These are phyloP conservation scores for Penicillium palitans DNA, from an alignment of 2,329 filamentous ascomycete genomes.

Conservation along the genomic window DNA sequence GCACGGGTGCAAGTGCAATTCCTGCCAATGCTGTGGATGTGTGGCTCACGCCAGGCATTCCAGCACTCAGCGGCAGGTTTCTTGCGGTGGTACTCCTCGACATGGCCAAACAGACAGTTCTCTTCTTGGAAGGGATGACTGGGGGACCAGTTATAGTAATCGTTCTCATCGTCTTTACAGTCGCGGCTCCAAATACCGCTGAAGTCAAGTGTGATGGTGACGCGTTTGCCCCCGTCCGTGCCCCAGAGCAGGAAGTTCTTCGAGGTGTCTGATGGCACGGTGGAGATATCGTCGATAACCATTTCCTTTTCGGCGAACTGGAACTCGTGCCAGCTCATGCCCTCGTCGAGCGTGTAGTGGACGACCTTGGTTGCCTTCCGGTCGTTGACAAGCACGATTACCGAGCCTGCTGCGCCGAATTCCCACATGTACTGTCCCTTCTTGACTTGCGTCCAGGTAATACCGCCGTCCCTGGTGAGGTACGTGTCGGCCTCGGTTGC, in stretches of 20 bases:
- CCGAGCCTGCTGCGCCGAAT: slow-evolving; percentile 90
- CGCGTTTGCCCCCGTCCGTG: slow-evolving; percentile 56
- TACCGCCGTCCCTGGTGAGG: slow-evolving; percentile 85
- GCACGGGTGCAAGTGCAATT: slow-evolving; percentile 81
- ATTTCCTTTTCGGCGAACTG: slow-evolving; percentile 72
- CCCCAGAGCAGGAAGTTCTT: slow-evolving; percentile 93
- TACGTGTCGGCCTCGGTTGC: slow-evolving; percentile 81
- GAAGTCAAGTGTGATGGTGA: slow-evolving; percentile 86
- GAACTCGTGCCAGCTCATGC: slow-evolving; percentile 74
- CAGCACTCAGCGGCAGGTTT: slow-evolving; percentile 75
- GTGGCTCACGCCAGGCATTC: slow-evolving; percentile 71
- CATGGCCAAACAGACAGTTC: slow-evolving; percentile 89
- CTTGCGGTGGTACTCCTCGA: slow-evolving; percentile 88
- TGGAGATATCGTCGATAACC: slow-evolving; percentile 76
- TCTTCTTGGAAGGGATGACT: slow-evolving; percentile 75
- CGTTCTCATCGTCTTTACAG: slow-evolving; percentile 63
- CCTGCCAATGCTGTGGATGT: slow-evolving; percentile 66
- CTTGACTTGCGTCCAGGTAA: slow-evolving; percentile 81
- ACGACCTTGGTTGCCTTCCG: slow-evolving; percentile 65
- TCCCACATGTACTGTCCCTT: slow-evolving; percentile 92
- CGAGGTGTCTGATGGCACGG: slow-evolving; percentile 82
- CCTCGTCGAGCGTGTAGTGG: slow-evolving; percentile 78
- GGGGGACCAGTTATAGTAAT: slow-evolving; percentile 88
- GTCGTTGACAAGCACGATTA: slow-evolving; percentile 82
- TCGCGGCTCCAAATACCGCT: slow-evolving; percentile 69